These are phyloP conservation scores for sweet orange (Citrus sinensis) DNA, from an alignment of 345 rosid species.

Conservation along the genomic window DNA sequence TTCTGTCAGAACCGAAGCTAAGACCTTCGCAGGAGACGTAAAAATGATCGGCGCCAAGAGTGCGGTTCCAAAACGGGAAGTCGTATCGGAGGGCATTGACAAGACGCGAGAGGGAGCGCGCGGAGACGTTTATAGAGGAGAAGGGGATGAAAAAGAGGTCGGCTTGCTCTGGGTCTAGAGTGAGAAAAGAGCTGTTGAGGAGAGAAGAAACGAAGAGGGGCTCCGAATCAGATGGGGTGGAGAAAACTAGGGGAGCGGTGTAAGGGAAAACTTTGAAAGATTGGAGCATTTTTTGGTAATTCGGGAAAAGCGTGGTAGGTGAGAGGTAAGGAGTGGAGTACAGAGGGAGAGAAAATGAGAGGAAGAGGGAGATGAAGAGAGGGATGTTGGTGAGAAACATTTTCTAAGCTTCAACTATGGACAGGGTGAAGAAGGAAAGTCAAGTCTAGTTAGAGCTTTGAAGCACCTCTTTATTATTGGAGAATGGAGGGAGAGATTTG, in stretches of 20 bases:
- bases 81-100: conserved; percentile 26
- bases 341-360: conserved; percentile 8
- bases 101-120: conserved; percentile 35
- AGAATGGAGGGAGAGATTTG: no score
- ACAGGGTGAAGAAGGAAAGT: no score
- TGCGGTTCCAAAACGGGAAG: conserved; percentile 62
- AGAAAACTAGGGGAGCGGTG: conserved; percentile 21
- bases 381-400: conserved; percentile 18
- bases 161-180: conserved; percentile 45
- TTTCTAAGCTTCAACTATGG: neutral
- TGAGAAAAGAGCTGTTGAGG: conserved; percentile 33
- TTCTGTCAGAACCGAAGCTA: conserved; percentile 40
- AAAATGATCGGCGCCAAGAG: conserved; percentile 66
- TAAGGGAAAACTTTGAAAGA: conserved; percentile 47
- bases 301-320: conserved; percentile 27
- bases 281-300: conserved; percentile 42
- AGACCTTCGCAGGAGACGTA: conserved; percentile 41
- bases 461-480: no score
- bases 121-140: conserved; percentile 25
- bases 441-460: no score
- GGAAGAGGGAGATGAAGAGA: neutral
- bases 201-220: conserved; percentile 48
- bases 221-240: conserved; percentile 24
- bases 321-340: conserved; percentile 38
- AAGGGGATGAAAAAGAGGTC: conserved; percentile 56